Evolutionary conservation across 2,329 filamentous ascomycete genomes (phyloP).

Genomic region (Penicillium sp.): DNA sequence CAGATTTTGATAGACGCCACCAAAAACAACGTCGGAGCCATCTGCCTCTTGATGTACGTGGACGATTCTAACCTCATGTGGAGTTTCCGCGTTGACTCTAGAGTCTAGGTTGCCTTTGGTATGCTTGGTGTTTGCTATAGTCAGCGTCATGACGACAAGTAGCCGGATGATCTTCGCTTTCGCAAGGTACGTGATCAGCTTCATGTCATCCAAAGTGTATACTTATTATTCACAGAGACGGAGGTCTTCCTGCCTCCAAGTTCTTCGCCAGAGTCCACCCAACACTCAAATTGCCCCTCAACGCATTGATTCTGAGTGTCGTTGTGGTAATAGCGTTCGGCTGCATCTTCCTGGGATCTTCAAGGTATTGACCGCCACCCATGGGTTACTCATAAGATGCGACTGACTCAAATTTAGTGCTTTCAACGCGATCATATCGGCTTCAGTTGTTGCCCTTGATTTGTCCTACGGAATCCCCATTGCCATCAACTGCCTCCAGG

Average conservation of each 20-base stretch:
- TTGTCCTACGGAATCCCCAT: constrained; percentile 72
- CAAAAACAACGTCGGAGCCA: constrained; percentile 56
- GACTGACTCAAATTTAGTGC: constrained; percentile 43
- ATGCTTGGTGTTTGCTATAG: constrained; percentile 33
- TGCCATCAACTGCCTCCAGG: constrained; percentile 63
- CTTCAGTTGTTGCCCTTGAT: constrained; percentile 67
- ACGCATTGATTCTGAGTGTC: constrained; percentile 59
- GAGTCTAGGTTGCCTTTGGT: constrained; percentile 29
- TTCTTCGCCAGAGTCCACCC: constrained; percentile 61
- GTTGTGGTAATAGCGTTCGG: constrained; percentile 64
- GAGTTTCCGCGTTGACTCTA: constrained; percentile 6
- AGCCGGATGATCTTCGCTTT: constrained; percentile 38
- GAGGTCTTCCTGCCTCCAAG: constrained; percentile 60
- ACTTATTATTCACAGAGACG: constrained; percentile 46
- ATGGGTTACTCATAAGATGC: accelerated
- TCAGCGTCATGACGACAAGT: constrained; percentile 36
- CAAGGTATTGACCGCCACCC: constrained; percentile 26
- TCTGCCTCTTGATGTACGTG: constrained; percentile 57
- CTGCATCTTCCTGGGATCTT: constrained; percentile 63
- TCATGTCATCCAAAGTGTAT: background rate
- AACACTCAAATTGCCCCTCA: constrained; percentile 60
- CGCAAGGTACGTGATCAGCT: constrained; percentile 24
- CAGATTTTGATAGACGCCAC: constrained; percentile 63
- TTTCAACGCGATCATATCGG: constrained; percentile 67
- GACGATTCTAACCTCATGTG: background rate